Evolutionary conservation across 2,329 filamentous ascomycete genomes (phyloP).

Genomic region (Aspergillus intermedius): DNA sequence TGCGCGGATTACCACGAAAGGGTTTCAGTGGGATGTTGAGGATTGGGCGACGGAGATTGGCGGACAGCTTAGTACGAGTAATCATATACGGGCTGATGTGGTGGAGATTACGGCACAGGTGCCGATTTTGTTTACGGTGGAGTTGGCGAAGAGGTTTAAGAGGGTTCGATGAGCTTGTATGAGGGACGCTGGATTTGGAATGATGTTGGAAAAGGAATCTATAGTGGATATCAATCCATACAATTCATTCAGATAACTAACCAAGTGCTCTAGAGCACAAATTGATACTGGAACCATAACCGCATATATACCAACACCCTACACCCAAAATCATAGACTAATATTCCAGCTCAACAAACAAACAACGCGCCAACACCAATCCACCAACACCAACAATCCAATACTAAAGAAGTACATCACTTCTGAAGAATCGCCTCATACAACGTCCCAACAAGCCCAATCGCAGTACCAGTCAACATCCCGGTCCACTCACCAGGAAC

Average conservation of each 20-base stretch:
- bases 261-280: too few species aligned
- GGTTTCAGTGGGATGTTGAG: slow-evolving; percentile 84
- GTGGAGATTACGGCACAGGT: slow-evolving; percentile 58
- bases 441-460: slow-evolving; percentile 37
- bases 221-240: too few species aligned
- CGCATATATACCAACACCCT: too few species aligned
- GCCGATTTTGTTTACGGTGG: slow-evolving; percentile 69
- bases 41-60: slow-evolving; percentile 75
- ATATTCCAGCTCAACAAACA: background rate
- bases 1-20: slow-evolving; percentile 68
- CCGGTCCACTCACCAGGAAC: slow-evolving; percentile 35
- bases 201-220: background rate
- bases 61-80: slow-evolving; percentile 70
- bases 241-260: too few species aligned
- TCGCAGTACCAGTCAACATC: slow-evolving; percentile 35
- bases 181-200: background rate
- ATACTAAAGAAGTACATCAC: slow-evolving; percentile 10
- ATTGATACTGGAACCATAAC: too few species aligned
- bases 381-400: background rate
- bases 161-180: slow-evolving; percentile 6
- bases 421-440: slow-evolving; percentile 44
- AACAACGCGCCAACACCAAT: background rate
- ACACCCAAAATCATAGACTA: too few species aligned
- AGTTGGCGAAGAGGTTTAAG: slow-evolving; percentile 45
- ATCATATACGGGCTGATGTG: slow-evolving; percentile 59